These are phyloP conservation scores for Trichosporon sp. DNA, from an alignment of 1,284 basidiomycete genomes.

Conservation along the genomic window DNA sequence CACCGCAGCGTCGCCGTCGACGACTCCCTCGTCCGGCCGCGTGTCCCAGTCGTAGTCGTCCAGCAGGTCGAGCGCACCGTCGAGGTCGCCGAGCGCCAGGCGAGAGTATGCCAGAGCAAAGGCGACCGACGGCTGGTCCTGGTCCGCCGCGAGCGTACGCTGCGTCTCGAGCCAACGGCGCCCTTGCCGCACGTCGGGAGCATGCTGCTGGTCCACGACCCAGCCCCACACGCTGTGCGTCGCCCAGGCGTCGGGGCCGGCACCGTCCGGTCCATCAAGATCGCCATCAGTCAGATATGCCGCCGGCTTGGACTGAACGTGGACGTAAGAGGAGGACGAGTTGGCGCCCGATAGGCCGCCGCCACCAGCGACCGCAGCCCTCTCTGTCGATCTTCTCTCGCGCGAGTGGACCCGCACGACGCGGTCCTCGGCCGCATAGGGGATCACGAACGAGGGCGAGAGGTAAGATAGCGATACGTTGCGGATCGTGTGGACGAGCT, in stretches of 20 bases:
- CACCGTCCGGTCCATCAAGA: slow-evolving; percentile 38
- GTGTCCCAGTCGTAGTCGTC: slow-evolving; percentile 55
- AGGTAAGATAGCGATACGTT: slow-evolving; percentile 43
- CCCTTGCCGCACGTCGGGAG: background rate
- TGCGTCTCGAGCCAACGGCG: background rate
- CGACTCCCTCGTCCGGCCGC: slow-evolving; percentile 24
- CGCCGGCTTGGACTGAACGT: slow-evolving; percentile 21
- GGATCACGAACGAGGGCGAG: slow-evolving; percentile 25
- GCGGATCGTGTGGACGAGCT: slow-evolving; percentile 35
- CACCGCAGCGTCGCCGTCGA: slow-evolving; percentile 45
- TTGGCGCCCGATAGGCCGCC: slow-evolving; percentile 17
- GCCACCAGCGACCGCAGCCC: background rate
- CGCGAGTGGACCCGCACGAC: too few relatives aligned
- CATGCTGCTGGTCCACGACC: background rate
- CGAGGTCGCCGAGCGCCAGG: slow-evolving; percentile 63
- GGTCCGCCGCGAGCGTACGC: background rate
- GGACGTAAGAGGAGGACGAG: slow-evolving; percentile 37
- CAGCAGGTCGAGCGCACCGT: slow-evolving; percentile 60
- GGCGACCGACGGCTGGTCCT: slow-evolving; percentile 40
- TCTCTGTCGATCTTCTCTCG: too few relatives aligned
- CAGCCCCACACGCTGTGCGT: slow-evolving; percentile 5
- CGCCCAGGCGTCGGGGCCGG: slow-evolving; percentile 26
- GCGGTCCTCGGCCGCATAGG: slow-evolving; percentile 7
- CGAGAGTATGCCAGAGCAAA: slow-evolving; percentile 67
- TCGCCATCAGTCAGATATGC: slow-evolving; percentile 28